Conservation (phyloP, 2,329 filamentous ascomycete species). For the Pseudogymnoascus sp. region DNA sequence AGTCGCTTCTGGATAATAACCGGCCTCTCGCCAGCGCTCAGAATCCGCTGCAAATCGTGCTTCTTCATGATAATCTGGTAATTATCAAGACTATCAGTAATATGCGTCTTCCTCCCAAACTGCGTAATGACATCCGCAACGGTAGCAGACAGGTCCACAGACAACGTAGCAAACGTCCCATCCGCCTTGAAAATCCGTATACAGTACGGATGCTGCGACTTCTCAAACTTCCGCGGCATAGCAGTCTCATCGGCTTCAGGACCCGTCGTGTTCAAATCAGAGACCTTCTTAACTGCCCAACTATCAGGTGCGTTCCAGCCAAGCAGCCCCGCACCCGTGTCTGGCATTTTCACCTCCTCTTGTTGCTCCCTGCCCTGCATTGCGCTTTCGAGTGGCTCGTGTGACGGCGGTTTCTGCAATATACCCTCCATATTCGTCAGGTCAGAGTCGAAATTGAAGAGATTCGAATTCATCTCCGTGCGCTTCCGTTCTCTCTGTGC, state of each 20-base stretch:
- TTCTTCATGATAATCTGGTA: slow-evolving; percentile 95
- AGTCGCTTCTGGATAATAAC: slow-evolving; percentile 86
- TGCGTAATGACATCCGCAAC: slow-evolving; percentile 83
- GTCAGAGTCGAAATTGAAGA: slow-evolving; percentile 80
- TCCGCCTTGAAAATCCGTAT: slow-evolving; percentile 93
- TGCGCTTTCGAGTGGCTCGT: slow-evolving; percentile 61
- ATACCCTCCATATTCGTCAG: slow-evolving; percentile 89
- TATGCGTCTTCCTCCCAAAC: slow-evolving; percentile 87
- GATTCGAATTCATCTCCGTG: slow-evolving; percentile 44
- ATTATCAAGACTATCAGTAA: slow-evolving; percentile 83
- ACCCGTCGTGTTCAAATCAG: slow-evolving; percentile 54
- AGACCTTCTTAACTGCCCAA: slow-evolving; percentile 78
- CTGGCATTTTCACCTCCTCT: slow-evolving; percentile 31
- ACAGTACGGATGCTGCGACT: slow-evolving; percentile 72
- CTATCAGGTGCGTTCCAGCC: slow-evolving; percentile 93
- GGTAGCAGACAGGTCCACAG: slow-evolving; percentile 72
- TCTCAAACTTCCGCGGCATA: slow-evolving; percentile 60
- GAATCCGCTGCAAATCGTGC: slow-evolving; percentile 77
- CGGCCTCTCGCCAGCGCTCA: slow-evolving; percentile 71
- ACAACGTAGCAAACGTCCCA: slow-evolving; percentile 88
- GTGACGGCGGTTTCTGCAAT: slow-evolving; percentile 58
- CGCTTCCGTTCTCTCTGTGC: slow-evolving; percentile 16
- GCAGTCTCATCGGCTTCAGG: slow-evolving; percentile 62
- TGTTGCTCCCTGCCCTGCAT: slow-evolving; percentile 39
- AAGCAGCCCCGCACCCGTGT: slow-evolving; percentile 35